Conservation (phyloP, 805 yeast genomes). For the Teunomyces panamensis region DNA sequence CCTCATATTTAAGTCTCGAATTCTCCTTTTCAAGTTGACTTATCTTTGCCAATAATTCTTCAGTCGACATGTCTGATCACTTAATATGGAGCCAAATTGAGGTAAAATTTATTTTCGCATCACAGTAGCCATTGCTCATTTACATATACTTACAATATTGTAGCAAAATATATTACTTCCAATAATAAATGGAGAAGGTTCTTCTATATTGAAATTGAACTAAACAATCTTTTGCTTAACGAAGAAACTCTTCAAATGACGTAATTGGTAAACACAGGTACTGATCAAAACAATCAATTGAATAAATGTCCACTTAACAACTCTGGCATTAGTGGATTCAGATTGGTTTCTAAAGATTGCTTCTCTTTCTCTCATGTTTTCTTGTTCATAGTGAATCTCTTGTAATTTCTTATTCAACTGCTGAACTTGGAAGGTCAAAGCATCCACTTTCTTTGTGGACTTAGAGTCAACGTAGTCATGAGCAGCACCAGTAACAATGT, state of each 20-base stretch:
- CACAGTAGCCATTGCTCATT: neutral
- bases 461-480: conserved; percentile 59
- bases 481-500: conserved; percentile 66
- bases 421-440: conserved; percentile 53
- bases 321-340: conserved; percentile 71
- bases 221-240: conserved; percentile 82
- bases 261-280: conserved; percentile 74
- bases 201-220: neutral
- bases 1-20: conserved; percentile 4
- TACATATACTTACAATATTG: too few species aligned
- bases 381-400: conserved; percentile 64
- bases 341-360: conserved; percentile 72
- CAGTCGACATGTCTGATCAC: conserved; percentile 4
- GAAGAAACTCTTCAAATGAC: conserved; percentile 76
- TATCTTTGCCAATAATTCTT: conserved; percentile 23
- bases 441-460: conserved; percentile 52
- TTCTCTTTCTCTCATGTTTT: conserved; percentile 71
- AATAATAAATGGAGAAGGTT: neutral
- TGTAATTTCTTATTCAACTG: conserved; percentile 56
- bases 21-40: conserved; percentile 19
- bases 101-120: conserved; percentile 1
- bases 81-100: neutral
- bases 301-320: conserved; percentile 68
- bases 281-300: conserved; percentile 66
- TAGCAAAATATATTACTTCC: too few species aligned